phyloP scores from a whole-genome alignment of 2,329 filamentous ascomycete species.

The Clonostachys rhizophaga region DNA sequence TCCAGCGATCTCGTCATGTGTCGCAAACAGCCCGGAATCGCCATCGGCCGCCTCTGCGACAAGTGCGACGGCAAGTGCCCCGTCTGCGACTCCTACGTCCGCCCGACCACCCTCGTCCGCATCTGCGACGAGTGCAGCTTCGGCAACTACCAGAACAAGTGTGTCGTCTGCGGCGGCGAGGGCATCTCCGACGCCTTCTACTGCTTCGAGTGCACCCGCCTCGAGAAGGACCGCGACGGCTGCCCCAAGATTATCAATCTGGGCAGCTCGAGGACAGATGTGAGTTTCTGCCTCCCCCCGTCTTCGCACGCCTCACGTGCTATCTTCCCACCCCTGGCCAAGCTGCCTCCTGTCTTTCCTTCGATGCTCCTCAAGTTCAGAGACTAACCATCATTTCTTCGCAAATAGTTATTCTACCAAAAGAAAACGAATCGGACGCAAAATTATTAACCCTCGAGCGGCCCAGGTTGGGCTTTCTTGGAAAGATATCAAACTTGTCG shows the following conservation, averaged over 20 bases:
- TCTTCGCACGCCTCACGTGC: neutral
- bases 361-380: conserved; percentile 3
- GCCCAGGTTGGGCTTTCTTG: conserved; percentile 41
- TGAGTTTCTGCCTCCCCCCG: conserved; percentile 35
- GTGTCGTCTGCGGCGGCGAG: conserved; percentile 96
- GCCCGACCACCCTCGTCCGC: conserved; percentile 91
- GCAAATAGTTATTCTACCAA: conserved; percentile 54
- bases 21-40: conserved; percentile 96
- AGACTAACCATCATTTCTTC: conserved; percentile 1
- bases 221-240: conserved; percentile 95
- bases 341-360: conserved; percentile 15
- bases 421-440: conserved; percentile 60
- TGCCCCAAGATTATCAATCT: conserved; percentile 99
- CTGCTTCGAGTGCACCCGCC: conserved; percentile 95
- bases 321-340: neutral
- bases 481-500: neutral
- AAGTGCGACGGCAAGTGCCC: conserved; percentile 99
- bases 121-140: conserved; percentile 99
- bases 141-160: conserved; percentile 99
- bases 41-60: conserved; percentile 97
- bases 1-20: conserved; percentile 94
- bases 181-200: conserved; percentile 98
- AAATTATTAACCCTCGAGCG: conserved; percentile 44
- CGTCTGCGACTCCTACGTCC: conserved; percentile 98
- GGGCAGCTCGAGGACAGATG: conserved; percentile 90